Evolutionary conservation across 2,329 filamentous ascomycete genomes (phyloP), one percentile per base, ranked within the genome.

Genomic region (Aspergillus awamori): DNA sequence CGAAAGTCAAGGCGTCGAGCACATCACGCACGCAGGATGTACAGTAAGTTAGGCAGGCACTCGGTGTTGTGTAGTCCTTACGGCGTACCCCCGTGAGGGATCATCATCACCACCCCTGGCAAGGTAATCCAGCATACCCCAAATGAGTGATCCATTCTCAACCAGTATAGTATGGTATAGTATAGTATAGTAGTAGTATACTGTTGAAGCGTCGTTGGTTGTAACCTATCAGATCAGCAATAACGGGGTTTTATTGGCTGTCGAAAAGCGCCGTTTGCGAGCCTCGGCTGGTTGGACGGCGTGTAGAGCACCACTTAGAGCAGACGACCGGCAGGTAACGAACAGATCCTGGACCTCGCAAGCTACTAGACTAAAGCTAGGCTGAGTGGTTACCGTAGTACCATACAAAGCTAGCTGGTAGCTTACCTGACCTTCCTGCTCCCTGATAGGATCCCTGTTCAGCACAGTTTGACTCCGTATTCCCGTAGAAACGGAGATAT

Each of bases 391-490:
- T 51, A 51, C 47, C 26, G 26, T 33, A 30, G 47, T 51, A 51
- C 47, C 47, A 30, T 51, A 51, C 47, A 24, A 28, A 51, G 47
- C 47, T 51, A 51, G 17, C 39, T 24, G 57, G 41, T 58, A 58
- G 56, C 48, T 58, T 38, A 58, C 54, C 26, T 47, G 22, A 49
- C 49, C 49, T 53, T 41, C 48, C 33, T 63, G 26, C 49, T 56
- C 41, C 56, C 48, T 63, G 56, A 59, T 59, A 53, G 47, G 20
- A 59, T 61, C 58, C 56, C 56, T 64, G 59, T 60, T 22, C 57
- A 13, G 54, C 57, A 20, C 22, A 22, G 28, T 22, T 22, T 38
- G 11, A 51, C 56, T 60, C 39, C 55, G 49, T 39, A 33, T 26
- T 58, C 48, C 56, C 38, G 56, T 53, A 22, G 26, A 58, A 52